These are phyloP conservation scores for Trichoderma gracile DNA, from an alignment of 2,329 filamentous ascomycete genomes.

Conservation along the genomic window DNA sequence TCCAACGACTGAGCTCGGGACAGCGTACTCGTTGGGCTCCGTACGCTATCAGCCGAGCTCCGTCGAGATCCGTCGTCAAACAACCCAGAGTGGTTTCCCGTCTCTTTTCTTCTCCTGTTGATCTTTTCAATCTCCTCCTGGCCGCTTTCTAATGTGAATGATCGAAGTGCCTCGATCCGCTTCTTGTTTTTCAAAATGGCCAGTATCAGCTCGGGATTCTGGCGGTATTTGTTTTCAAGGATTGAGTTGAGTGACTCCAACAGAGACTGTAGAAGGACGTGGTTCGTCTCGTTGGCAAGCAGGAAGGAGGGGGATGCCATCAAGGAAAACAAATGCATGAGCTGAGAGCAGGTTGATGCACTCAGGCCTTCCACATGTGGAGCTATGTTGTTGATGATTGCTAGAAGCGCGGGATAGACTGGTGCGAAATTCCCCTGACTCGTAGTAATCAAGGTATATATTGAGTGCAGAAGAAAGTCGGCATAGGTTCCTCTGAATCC, in stretches of 20 bases:
- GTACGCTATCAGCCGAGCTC: conserved; percentile 67
- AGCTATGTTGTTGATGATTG: conserved; percentile 90
- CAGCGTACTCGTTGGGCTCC: conserved; percentile 54
- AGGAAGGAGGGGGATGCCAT: conserved; percentile 95
- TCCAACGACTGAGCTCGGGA: conserved; percentile 35
- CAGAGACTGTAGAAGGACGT: conserved; percentile 75
- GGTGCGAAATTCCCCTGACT: conserved; percentile 88
- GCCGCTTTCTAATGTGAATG: conserved; percentile 88
- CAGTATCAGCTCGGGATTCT: conserved; percentile 80
- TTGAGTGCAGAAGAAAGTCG: conserved; percentile 92
- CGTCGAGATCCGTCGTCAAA: conserved; percentile 53
- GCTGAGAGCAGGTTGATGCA: conserved; percentile 71
- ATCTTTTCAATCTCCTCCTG: conserved; percentile 87
- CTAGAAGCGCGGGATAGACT: conserved; percentile 87
- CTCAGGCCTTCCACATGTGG: conserved; percentile 80
- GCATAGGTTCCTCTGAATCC: conserved; percentile 89
- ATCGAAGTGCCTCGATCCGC: conserved; percentile 79
- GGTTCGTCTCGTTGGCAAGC: conserved; percentile 88
- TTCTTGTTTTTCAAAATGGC: conserved; percentile 77
- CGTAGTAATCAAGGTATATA: conserved; percentile 86
- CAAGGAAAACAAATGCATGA: conserved; percentile 84
- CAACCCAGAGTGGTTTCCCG: conserved; percentile 50
- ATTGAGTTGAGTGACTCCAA: conserved; percentile 88
- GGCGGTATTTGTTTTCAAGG: conserved; percentile 81
- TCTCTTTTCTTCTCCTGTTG: conserved; percentile 69